phyloP scores from a whole-genome alignment of 306 rosid genomes.

The Begonia loranthoides region DNA sequence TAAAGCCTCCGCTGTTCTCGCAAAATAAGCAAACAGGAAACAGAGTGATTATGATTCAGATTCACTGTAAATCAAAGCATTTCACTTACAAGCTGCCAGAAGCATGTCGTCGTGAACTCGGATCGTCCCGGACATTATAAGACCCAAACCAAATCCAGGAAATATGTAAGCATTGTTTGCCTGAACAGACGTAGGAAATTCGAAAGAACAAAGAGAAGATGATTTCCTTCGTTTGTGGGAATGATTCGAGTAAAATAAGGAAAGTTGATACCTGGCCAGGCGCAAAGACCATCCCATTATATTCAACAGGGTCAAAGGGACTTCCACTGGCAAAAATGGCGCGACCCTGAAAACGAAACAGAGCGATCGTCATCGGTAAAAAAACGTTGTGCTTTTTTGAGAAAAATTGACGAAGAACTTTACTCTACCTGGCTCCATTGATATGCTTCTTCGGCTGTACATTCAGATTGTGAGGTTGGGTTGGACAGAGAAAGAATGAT shows the following conservation, averaged over 20 bases:
- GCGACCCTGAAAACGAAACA: slow-evolving; percentile 39
- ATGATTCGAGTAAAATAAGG: not conserved
- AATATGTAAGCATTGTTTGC: slow-evolving; percentile 92
- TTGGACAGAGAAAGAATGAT: slow-evolving; percentile 44
- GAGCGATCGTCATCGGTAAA: not conserved
- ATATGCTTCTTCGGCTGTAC: slow-evolving; percentile 56
- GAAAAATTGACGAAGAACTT: not conserved
- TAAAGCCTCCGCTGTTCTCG: slow-evolving; percentile 77
- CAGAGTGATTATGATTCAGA: not conserved
- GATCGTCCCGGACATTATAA: slow-evolving; percentile 79
- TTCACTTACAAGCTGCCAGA: slow-evolving; percentile 84
- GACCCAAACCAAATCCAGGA: slow-evolving; percentile 90
- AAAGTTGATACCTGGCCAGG: slow-evolving; percentile 69
- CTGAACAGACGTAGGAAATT: slow-evolving; percentile 23
- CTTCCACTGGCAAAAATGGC: slow-evolving; percentile 89
- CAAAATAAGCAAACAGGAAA: slow-evolving; percentile 7
- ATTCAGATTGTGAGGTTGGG: slow-evolving; percentile 58
- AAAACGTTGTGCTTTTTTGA: not conserved
- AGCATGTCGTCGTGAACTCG: slow-evolving; percentile 83
- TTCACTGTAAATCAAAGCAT: not conserved
- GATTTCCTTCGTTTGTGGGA: not conserved
- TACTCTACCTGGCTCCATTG: slow-evolving; percentile 38
- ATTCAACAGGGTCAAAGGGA: slow-evolving; percentile 74
- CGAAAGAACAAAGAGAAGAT: slow-evolving; percentile 1
- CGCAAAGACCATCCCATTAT: slow-evolving; percentile 44